phyloP scores from a whole-genome alignment of 495 filamentous ascomycete species.

The Penicillium diatomitis region DNA sequence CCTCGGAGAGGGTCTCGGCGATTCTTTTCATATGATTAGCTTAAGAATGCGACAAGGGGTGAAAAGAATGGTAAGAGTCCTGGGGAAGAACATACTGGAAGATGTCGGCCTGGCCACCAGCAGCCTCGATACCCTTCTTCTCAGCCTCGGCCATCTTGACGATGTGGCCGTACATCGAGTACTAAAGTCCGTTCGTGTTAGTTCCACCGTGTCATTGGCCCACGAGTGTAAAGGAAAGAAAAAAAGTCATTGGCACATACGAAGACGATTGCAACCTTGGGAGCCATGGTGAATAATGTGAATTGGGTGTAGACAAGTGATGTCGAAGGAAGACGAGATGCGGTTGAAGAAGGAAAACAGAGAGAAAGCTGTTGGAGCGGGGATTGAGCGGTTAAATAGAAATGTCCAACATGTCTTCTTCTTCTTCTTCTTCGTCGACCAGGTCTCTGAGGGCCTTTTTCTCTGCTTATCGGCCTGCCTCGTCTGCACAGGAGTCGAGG shows the following conservation, averaged over 20 bases:
- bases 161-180: constrained; percentile 96
- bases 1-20: constrained; percentile 74
- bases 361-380: background rate
- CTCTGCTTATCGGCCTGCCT: too few species aligned
- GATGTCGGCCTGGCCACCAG: constrained; percentile 68
- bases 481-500: too few species aligned
- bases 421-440: too few species aligned
- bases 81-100: constrained; percentile 55
- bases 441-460: too few species aligned
- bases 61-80: background rate
- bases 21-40: constrained; percentile 41
- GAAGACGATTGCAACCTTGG: constrained; percentile 85
- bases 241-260: constrained; percentile 42
- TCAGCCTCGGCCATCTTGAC: constrained; percentile 76
- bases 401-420: background rate
- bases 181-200: constrained; percentile 38
- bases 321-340: too few species aligned
- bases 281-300: constrained; percentile 58
- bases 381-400: constrained; percentile 4
- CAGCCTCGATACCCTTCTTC: constrained; percentile 80
- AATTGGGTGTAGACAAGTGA: background rate
- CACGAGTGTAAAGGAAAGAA: background rate
- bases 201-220: too few species aligned
- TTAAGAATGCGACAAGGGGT: background rate
- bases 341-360: background rate